Percentiles rank a stretch among this genome's conserved stretches.
Conservation (phyloP, 257 asterid species). For the Primulina eburnea region DNA sequence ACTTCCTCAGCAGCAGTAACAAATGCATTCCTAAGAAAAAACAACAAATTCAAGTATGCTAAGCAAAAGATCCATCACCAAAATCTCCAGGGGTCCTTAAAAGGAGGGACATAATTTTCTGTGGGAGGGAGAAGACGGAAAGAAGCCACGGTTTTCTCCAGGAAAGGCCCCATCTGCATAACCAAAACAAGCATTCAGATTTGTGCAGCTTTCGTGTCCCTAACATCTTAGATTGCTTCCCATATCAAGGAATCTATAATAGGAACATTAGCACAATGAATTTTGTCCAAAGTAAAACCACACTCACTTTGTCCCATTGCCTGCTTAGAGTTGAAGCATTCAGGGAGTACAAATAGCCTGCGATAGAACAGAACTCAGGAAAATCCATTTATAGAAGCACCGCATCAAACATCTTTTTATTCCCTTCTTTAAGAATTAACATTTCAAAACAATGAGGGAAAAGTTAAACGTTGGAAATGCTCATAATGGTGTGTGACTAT, state of each 20-base stretch:
- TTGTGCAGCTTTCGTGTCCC: neutral
- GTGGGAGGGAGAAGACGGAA: slow-evolving; percentile 85
- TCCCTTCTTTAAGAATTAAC: neutral
- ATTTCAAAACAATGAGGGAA: neutral
- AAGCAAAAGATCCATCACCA: slow-evolving; percentile 43
- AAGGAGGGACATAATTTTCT: slow-evolving; percentile 89
- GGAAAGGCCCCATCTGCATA: slow-evolving; percentile 78
- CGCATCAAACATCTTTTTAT: too few species aligned
- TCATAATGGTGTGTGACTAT: neutral
- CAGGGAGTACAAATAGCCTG: slow-evolving; percentile 88
- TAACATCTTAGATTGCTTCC: neutral
- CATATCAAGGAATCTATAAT: neutral
- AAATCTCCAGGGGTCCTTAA: slow-evolving; percentile 96
- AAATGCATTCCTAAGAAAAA: slow-evolving; percentile 5
- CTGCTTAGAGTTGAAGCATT: slow-evolving; percentile 86
- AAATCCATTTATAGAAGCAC: neutral
- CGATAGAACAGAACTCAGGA: neutral
- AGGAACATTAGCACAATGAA: neutral
- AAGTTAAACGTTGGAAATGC: neutral
- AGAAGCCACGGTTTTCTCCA: slow-evolving; percentile 70
- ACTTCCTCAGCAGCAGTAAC: too few species aligned
- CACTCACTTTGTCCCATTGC: slow-evolving; percentile 78
- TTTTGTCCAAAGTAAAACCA: neutral
- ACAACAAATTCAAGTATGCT: neutral
- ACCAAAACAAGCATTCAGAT: neutral